Base-by-base conservation (phyloP, 352 stramenopile genomes). In the Pythium aristosporum region DNA sequence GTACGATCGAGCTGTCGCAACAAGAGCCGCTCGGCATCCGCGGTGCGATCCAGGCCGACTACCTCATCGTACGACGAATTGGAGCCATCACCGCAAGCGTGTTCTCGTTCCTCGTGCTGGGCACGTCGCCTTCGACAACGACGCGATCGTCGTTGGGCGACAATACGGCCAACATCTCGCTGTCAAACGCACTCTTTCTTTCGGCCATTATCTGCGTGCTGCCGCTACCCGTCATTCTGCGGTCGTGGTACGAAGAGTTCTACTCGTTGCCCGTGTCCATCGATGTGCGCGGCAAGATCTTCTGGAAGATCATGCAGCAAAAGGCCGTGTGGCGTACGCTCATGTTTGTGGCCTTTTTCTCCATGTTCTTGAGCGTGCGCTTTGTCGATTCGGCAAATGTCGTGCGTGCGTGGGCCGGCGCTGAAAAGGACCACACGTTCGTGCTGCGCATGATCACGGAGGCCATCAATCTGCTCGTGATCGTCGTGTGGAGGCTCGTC, bases 291-390 rank as follows among this genome's bases (percentile, higher is more conserved):
- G 58, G 50, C 11, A 61, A 68, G 43, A 78, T 78, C 54, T 78
- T 78, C 52, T 80, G 71, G 69, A 74, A 75, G 53, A 81, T 79
- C 61, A 77, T 77, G 69, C 71, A 81, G 63, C 74, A 79, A 34
- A 77, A 78, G 50, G 73, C 71, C 0, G 73, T 80, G 60, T 80
- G 73, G 73, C 63, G 67, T 25, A 47, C 74, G 30, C 57, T 80
- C 54, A 62, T 66, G 63, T 80, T 80, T 58, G 80, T 85, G 53
- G 66, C 76, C 42, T 58, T 78, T 57, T 77, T 73, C 53, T 59
- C 60, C 46, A 64, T 72, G 28, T 76, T 78, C 52, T 41, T 78
- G 20, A 49, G 56, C 23, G 71, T 78, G 37, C 43, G 61, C 11
- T 75, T 81, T 41, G 51, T 15, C 11, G 69, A 76, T 53, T 63